phyloP scores from a whole-genome alignment of 345 rosid species.

The Orychophragmus violaceus region DNA sequence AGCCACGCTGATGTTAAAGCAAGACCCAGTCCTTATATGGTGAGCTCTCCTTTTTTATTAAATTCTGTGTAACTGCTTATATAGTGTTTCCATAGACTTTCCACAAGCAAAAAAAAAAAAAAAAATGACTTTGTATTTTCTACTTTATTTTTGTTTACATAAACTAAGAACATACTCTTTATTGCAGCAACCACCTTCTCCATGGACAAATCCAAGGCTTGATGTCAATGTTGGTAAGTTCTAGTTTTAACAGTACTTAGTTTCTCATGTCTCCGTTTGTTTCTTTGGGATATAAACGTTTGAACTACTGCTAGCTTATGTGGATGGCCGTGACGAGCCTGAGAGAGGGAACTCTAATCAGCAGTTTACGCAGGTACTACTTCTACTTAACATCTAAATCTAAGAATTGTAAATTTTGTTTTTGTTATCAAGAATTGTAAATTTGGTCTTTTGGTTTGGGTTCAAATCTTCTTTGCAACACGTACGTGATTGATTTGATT shows the following conservation, averaged over 20 bases:
- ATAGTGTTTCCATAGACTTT: neutral
- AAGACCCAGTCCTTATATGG: slow-evolving; percentile 64
- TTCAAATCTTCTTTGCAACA: neutral
- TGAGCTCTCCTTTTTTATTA: slow-evolving; percentile 13
- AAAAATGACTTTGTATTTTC: neutral
- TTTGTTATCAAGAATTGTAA: neutral
- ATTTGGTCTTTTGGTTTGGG: slow-evolving; percentile 6
- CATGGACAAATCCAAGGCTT: slow-evolving; percentile 81
- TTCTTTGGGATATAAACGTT: slow-evolving; percentile 11
- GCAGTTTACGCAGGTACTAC: slow-evolving; percentile 79
- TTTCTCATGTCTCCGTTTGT: neutral
- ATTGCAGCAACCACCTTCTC: slow-evolving; percentile 78
- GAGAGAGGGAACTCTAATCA: slow-evolving; percentile 73
- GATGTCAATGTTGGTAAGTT: slow-evolving; percentile 98
- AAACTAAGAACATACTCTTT: slow-evolving; percentile 9
- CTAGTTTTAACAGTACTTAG: neutral
- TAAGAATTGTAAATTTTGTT: neutral
- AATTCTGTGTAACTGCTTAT: neutral
- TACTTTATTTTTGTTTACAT: neutral
- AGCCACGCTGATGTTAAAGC: slow-evolving; percentile 59
- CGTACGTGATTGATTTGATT: neutral
- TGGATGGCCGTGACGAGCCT: slow-evolving; percentile 83
- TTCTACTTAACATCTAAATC: neutral
- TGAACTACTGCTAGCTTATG: slow-evolving; percentile 58
- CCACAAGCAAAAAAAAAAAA: neutral